Conservation (phyloP, 495 filamentous ascomycete species). For the Lepraria neglecta region DNA sequence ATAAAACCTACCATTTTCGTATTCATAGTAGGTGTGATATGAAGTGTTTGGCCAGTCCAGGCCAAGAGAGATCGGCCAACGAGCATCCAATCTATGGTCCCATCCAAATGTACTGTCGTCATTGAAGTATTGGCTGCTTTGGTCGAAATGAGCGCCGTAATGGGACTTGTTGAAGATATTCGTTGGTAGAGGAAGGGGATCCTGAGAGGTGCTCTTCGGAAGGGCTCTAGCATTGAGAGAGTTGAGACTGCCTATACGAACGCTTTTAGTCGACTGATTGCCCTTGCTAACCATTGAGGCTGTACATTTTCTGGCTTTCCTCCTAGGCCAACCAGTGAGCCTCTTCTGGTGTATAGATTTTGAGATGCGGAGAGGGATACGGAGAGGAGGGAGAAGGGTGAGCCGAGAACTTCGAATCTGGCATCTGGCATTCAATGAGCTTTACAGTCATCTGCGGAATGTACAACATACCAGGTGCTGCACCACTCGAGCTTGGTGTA, state of each 20-base stretch:
- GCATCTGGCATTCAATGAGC: constrained; percentile 58
- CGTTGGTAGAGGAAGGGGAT: constrained; percentile 93
- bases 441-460: neutral
- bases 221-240: constrained; percentile 77
- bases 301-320: constrained; percentile 84
- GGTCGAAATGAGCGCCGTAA: constrained; percentile 79
- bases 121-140: constrained; percentile 81
- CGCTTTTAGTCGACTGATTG: neutral
- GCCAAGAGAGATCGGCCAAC: constrained; percentile 78
- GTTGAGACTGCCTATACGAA: constrained; percentile 64
- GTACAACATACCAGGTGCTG: constrained; percentile 24
- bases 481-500: neutral
- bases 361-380: constrained; percentile 89
- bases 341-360: constrained; percentile 81
- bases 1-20: constrained; percentile 52
- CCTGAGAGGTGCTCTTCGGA: constrained; percentile 66
- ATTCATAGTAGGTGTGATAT: constrained; percentile 67
- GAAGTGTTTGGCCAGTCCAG: constrained; percentile 88
- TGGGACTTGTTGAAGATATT: constrained; percentile 74
- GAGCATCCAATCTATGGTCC: constrained; percentile 93
- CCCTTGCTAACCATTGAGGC: constrained; percentile 19
- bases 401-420: constrained; percentile 83
- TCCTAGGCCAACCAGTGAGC: constrained; percentile 82
- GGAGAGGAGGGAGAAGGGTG: constrained; percentile 85
- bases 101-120: constrained; percentile 79